These are phyloP conservation scores for Fusarium sp. DNA, from an alignment of 2,329 filamentous ascomycete genomes.

Conservation along the genomic window DNA sequence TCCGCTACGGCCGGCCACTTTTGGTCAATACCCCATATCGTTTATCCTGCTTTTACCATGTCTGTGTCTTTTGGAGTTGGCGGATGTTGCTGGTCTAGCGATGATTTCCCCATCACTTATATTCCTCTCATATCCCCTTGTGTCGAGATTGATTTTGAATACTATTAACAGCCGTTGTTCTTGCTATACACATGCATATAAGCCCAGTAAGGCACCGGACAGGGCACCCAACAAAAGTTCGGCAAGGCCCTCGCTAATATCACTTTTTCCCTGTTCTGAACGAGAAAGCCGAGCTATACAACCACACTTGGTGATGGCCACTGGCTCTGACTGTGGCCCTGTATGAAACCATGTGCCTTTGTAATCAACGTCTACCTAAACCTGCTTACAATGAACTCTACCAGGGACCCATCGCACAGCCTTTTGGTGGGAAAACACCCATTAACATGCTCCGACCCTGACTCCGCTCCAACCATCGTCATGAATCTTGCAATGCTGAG, in stretches of 20 bases:
- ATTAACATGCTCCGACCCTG: conserved; percentile 45
- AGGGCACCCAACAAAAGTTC: background rate
- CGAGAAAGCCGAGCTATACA: background rate
- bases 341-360: conserved; percentile 32
- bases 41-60: conserved; percentile 5
- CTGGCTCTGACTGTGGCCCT: background rate
- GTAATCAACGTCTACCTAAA: conserved; percentile 43
- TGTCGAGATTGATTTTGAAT: conserved; percentile 10
- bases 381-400: conserved; percentile 43
- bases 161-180: background rate
- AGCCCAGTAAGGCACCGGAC: background rate
- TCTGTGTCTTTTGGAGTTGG: conserved; percentile 23
- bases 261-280: background rate
- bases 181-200: conserved; percentile 5
- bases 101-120: conserved; percentile 19
- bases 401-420: conserved; percentile 41
- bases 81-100: conserved; percentile 22
- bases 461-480: conserved; percentile 43
- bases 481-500: conserved; percentile 40
- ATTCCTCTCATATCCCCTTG: background rate
- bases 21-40: conserved; percentile 43
- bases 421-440: conserved; percentile 45
- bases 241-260: background rate
- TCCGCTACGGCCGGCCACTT: conserved; percentile 16
- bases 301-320: background rate